Base-by-base conservation (phyloP, 2,329 filamentous ascomycete genomes). In the Monosporascus sp. region DNA sequence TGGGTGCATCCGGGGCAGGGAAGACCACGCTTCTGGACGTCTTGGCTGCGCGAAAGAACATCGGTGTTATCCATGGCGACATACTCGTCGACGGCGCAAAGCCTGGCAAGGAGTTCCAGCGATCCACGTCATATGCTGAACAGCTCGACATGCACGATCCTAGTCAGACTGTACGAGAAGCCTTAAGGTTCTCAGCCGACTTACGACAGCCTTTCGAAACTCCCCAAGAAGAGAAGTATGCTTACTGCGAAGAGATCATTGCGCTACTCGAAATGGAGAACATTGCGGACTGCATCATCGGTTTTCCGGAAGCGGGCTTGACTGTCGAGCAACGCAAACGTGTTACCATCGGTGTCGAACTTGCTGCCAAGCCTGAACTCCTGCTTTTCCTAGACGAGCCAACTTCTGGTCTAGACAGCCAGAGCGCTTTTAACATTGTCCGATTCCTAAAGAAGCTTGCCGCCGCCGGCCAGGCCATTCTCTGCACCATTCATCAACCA, bases 401-500 rank as follows among this genome's bases (percentile, higher is more conserved):
- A 0, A 91, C 88, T 0, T 88, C 83, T 2, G 88, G 88, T 52
- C 81, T 92, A 1, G 86, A 89, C 65, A 83, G 79, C 31, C 85
- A 89, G 67, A 84, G 80, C 53, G 86, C 88, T 18, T 90, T 86
- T 74, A 89, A 89, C 69, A 90, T 90, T 59, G 84, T 89, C 25
- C 84, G 86, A 36, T 89, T 90, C 75, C 74, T 91, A n/a, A 83
- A 83, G 62, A 90, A 90, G 72, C 79, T 90, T 6, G 85, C 87
- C 49, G 77, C 80, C n/a, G 87, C 88, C 3, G 91, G 90, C 2
- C 91, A 96, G 67, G 90, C 90, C 9, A 90, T 96, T 60, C 79
- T 96, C 3, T 95, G 90, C 72, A 96, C 91, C 0, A 96, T 96
- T 58, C 91, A 96, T 68, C 91, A 96, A 67, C 90, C 91, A 1